Evolutionary conservation across 345 rosid species (phyloP), one percentile per base, ranked within the genome.

Genomic region (Gossypium rotundifolium): DNA sequence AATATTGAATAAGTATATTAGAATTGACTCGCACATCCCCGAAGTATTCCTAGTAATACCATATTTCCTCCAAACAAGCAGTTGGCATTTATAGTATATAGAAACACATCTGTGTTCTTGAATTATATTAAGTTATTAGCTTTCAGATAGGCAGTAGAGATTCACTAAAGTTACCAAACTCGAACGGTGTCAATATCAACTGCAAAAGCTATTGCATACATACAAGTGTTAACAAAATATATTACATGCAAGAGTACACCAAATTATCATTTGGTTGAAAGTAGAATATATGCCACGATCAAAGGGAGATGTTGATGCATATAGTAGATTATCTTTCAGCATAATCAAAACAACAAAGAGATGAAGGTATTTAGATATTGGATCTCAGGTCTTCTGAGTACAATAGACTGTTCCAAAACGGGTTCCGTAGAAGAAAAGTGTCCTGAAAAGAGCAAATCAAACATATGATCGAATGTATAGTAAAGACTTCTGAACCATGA

Each of bases 401-500:
- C 78, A 86, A 74, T 4, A 89, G 79, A 75, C 85, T 73, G 71
- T 83, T 86, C 97, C 91, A 86, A 1, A 86, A 66, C 0, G 89
- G 87, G 75, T 90, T 90, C 67, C 84, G 81, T 0, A 86, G 88
- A 71, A 93, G 90, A 85, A 88, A 91, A 10, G 97, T 91, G 33
- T 88, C 97, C 96, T 91, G 88, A 74, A 72, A 20, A 48, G 54
- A 67, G 53, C 18, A 59, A 22, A 65, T 46, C 2, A 7, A 54
- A 38, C 23, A 48, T 40, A 62, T 4, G 62, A 54, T 18, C 2
- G 7, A 58, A 58, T 12, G 7, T 52, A 27, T 2, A 16, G 22
- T 29, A 29, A 52, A 20, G 17, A 60, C n/a, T 60, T 60, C n/a
- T 2, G n/a, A 27, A 60, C 64, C 40, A 25, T 13, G 40, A 60